Conservation (phyloP, 164 flowering plant genomes). For the Malania oleifera region DNA sequence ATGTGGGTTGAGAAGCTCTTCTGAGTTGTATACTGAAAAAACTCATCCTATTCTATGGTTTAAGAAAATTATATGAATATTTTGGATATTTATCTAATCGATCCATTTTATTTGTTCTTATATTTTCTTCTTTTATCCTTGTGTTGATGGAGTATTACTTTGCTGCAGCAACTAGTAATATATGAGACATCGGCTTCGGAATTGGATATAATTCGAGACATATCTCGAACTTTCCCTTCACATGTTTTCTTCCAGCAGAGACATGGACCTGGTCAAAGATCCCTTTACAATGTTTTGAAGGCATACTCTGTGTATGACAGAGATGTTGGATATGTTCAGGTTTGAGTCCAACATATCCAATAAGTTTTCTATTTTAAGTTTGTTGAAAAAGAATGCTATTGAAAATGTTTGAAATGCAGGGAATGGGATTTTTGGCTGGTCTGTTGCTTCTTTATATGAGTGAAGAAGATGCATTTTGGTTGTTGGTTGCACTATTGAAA, state of each 20-base stretch:
- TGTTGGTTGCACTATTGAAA: conserved; percentile 87
- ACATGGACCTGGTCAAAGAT: conserved; percentile 99
- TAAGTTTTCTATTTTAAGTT: background rate
- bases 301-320: conserved; percentile 97
- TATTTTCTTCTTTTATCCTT: background rate
- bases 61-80: background rate
- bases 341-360: conserved; percentile 16
- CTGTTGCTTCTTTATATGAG: conserved; percentile 97
- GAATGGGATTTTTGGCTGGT: conserved; percentile 98
- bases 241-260: conserved; percentile 98
- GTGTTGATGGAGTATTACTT: conserved; percentile 7
- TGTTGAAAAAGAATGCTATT: conserved; percentile 1
- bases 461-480: conserved; percentile 99
- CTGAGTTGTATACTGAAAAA: background rate
- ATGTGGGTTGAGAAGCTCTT: background rate
- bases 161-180: conserved; percentile 88
- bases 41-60: background rate
- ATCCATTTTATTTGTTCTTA: too few relatives aligned
- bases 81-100: background rate
- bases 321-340: conserved; percentile 99
- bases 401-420: conserved; percentile 46
- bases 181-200: conserved; percentile 96
- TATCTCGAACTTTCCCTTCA: conserved; percentile 96
- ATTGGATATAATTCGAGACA: conserved; percentile 93
- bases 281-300: conserved; percentile 96